phyloP scores from a whole-genome alignment of 228 moss, liverwort and hornwort genomes.

The Sphagnum magellanicum region DNA sequence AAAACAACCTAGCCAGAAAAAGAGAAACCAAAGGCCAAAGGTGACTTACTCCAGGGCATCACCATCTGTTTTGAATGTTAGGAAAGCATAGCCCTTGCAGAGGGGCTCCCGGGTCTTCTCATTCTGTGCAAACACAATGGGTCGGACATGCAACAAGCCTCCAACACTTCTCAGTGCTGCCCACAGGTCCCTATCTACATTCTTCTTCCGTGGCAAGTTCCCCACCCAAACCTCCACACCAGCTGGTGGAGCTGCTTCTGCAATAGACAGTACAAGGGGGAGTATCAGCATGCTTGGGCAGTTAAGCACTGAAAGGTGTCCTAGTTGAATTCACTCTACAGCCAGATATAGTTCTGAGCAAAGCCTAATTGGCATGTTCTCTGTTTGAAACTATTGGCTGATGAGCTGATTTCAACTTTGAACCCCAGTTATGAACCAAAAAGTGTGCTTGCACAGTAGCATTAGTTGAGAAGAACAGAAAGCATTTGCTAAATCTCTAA shows the following conservation, averaged over 20 bases:
- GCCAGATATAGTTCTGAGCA: neutral
- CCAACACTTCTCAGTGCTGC: conserved; percentile 37
- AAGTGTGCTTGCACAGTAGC: neutral
- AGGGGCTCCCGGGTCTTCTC: conserved; percentile 95
- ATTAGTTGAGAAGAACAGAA: neutral
- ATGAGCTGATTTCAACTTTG: neutral
- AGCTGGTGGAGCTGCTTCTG: conserved; percentile 41
- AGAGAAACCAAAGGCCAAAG: no score
- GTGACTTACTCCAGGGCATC: conserved; percentile 40
- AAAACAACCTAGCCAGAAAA: no score
- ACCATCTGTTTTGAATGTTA: conserved; percentile 69
- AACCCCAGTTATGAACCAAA: neutral
- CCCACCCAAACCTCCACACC: conserved; percentile 90
- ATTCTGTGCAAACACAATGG: conserved; percentile 53
- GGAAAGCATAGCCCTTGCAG: conserved; percentile 86
- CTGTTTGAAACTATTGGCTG: neutral
- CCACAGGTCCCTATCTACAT: conserved; percentile 80
- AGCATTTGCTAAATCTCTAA: no score
- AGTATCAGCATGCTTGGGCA: no score
- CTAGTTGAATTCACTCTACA: neutral
- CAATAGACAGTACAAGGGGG: conserved; percentile 1
- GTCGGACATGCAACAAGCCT: conserved; percentile 79
- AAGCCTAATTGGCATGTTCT: neutral
- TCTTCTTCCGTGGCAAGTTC: conserved; percentile 79
- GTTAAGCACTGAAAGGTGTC: neutral